Evolutionary conservation across 257 asterid genomes (phyloP).

Genomic region (Galeopsis tetrahit): DNA sequence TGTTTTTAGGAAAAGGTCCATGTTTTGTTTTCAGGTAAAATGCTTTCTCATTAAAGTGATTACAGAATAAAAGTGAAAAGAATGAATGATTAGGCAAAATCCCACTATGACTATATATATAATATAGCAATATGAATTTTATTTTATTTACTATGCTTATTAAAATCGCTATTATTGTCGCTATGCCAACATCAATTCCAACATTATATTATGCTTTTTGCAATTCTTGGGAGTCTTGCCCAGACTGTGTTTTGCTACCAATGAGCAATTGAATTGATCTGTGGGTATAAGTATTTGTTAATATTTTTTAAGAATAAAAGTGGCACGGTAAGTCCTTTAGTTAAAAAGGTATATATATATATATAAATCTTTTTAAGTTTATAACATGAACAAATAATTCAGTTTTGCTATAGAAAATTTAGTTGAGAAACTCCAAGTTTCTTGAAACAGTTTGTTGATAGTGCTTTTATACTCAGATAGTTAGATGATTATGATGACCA

Average conservation of each 20-base stretch:
- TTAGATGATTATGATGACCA: no score
- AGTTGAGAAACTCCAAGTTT: no score
- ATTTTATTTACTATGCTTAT: background rate
- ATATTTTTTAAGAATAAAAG: no score
- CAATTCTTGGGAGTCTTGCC: slow-evolving; percentile 19
- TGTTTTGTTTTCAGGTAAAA: slow-evolving; percentile 25
- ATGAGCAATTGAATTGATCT: no score
- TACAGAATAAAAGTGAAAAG: background rate
- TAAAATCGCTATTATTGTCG: background rate
- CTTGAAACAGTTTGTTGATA: no score
- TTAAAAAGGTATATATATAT: no score
- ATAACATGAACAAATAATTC: no score
- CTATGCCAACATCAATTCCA: background rate
- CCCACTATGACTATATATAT: slow-evolving; percentile 11
- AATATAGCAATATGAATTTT: background rate
- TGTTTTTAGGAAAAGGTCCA: slow-evolving; percentile 29
- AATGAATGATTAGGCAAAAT: background rate
- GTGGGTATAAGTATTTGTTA: no score
- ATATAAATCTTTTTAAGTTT: no score
- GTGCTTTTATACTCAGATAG: no score
- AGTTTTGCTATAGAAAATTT: no score
- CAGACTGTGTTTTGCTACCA: slow-evolving; percentile 3
- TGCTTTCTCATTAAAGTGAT: background rate
- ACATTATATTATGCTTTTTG: slow-evolving; percentile 40
- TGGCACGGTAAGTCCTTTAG: no score